Base-by-base conservation (phyloP, 768 basidiomycete genomes). In the Psilocybe cubensis region DNA sequence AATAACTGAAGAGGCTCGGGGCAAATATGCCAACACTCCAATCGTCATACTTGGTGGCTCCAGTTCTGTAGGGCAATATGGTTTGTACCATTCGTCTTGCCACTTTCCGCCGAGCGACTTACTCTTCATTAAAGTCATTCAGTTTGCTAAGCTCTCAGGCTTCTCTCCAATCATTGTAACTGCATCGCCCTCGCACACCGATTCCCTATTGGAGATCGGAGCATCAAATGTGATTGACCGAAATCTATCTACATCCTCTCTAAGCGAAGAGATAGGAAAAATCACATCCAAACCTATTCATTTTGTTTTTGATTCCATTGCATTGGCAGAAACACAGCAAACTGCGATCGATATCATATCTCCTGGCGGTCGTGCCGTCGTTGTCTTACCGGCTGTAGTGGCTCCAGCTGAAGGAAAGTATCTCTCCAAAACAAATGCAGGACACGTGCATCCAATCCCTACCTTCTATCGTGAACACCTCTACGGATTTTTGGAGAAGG, bases 21-120 rank as follows among this genome's bases (percentile, higher is more conserved):
- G 74, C 38, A 79, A 75, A 42, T 81, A 82, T 60, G 67, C 67
- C 33, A 79, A 72, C 3, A 74, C 74, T 49, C 76, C 82, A 0
- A 74, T 83, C 41, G 56, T 84, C 28, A 74, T 84, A 51, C 66
- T 81, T 17, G 83, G 82, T 28, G 82, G 82, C 4, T 65, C 75
- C 24, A 75, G 76, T 42, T 81, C 79, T 35, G 78, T 82, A 2
- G 82, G 83, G 35, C 80, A 83, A 72, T 77, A 71, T 27, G 78
- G 82, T 79, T 23, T 31, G 62, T 10, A 29, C 25, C 25, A 12
- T 52, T 40, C n/a, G 20, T 27, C n/a, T 28, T 6, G 17, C 4
- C 20, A 41, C 7, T 12, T 5, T n/a, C 20, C 41, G 8, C n/a
- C 3, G 4, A 20, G 10, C 21, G 27, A 12, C 27, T 14, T 17